Evolutionary conservation across 495 filamentous ascomycete genomes (phyloP), one percentile per base, ranked within the genome.

Genomic region (Daldinia childiae): DNA sequence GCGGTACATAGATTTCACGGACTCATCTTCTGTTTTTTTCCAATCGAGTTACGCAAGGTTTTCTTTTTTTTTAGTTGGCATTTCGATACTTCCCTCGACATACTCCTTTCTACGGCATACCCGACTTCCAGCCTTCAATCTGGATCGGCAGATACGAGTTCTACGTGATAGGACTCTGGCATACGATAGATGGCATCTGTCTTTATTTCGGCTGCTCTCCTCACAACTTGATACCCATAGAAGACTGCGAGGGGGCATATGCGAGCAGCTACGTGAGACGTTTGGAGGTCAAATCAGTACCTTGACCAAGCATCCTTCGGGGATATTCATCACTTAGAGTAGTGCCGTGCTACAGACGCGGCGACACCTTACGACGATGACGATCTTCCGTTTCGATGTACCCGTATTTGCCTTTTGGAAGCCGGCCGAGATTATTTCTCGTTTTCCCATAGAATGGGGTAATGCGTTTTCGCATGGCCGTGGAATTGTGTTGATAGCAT

Each of bases 141-240:
- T 65, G 68, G 69, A 74, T 76, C 70, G 74, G 76, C 75, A 76
- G 73, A 74, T 75, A 78, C 72, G 70, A 76, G 76, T 72, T 79
- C 78, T 81, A 76, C 66, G 71, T 68, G 71, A 64, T 77, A 78
- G 74, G 68, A 68, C 77, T 76, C 75, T 52, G 79, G 88, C 87
- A 91, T 88, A 88, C 83, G 82, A 91, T 92, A 93, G 90, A 93
- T 84, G 90, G 89, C 90, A 89, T 91, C 91, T 86, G 84, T 84
- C 89, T 90, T 83, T 82, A 64, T 81, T 80, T 81, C 80, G 80
- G 75, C 78, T 81, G 72, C 77, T 78, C 76, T 74, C 86, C 85
- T 88, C 90, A 89, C 88, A 69, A 78, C 73, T 78, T 78, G 76
- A 78, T 78, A 78, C 88, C 87, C 76, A 77, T 81, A 81, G 80